A percentile compares a stretch with the other conserved stretches of the same genome.
phyloP scores from a whole-genome alignment of 2,329 filamentous ascomycete species.

The Cyphellophora attinorum region DNA sequence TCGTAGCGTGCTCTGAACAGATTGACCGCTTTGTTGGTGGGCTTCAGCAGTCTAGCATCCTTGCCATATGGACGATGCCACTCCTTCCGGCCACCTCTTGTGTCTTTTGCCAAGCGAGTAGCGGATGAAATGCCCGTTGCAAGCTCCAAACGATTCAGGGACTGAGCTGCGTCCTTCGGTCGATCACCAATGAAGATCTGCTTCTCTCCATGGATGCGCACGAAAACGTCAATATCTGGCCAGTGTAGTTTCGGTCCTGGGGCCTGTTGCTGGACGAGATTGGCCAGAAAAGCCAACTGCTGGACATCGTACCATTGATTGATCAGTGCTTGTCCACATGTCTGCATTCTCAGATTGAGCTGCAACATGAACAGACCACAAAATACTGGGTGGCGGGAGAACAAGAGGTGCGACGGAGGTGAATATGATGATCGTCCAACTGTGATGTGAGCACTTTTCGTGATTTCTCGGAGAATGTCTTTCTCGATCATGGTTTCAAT shows the following conservation, averaged over 20 bases:
- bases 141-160: constrained; percentile 21
- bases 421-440: not conserved
- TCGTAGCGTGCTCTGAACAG: constrained; percentile 18
- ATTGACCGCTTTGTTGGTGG: constrained; percentile 19
- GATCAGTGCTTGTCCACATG: constrained; percentile 18
- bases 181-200: constrained; percentile 22
- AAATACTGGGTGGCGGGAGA: constrained; percentile 19
- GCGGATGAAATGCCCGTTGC: constrained; percentile 20
- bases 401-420: constrained; percentile 17
- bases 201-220: constrained; percentile 23
- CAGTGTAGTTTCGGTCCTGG: constrained; percentile 16
- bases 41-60: constrained; percentile 17
- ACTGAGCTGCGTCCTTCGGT: constrained; percentile 20
- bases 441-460: not conserved
- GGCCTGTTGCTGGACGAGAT: constrained; percentile 17
- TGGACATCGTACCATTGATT: constrained; percentile 22
- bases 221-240: constrained; percentile 23
- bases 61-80: constrained; percentile 17
- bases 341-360: constrained; percentile 21
- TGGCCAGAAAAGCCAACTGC: constrained; percentile 23
- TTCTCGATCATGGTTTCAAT: not conserved
- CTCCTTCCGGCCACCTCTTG: constrained; percentile 10
- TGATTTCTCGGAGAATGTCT: not conserved
- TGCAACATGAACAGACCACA: constrained; percentile 19
- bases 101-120: constrained; percentile 21